Base-by-base conservation (phyloP, 2,329 filamentous ascomycete genomes). In the Microdochium bolleyi region DNA sequence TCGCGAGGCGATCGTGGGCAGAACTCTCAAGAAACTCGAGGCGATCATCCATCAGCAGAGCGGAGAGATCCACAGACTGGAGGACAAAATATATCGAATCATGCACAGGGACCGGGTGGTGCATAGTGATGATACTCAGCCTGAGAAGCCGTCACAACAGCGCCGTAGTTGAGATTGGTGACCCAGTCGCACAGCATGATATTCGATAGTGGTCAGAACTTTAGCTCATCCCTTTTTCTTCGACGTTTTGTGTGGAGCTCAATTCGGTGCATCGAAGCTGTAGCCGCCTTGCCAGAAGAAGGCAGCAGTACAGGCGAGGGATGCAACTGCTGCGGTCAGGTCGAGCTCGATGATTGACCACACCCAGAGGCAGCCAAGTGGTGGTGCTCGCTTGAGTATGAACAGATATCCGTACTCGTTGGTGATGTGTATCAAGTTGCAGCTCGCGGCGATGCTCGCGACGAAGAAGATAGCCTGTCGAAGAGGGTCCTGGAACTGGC, bases 281-380 rank as follows among this genome's bases (percentile, higher is more conserved):
- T 83, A 83, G 1, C 77, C 81, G 19, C 73, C 70, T 24, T 67
- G 63, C 65, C 72, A 75, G 24, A 80, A 62, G 57, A 76, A 85
- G 3, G 58, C 64, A 1, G 61, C 73, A 1, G 74, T 71, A 1
- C 70, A 58, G 2, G 67, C 64, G 34, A 85, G 64, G 58, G 82
- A 85, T 13, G 69, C 59, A 1, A 85, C 71, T 0, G 88, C 88
- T 62, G 80, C 84, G 0, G 75, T 63, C 41, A 95, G 73, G 52
- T 89, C 79, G 70, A 96, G 79, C 72, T 99, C 94, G 19, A 97
- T 78, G 22, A 97, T 85, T 30, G 87, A 84, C 91, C 92, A 97
- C 3, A 97, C 80, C 92, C 92, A 97, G 19, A 97, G 68, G 41
- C 89, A 92, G 0, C 90, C 94, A 14, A 96, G 68, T 4, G 91